Percentiles rank a stretch among this genome's conserved stretches.
These are phyloP conservation scores for Grosmannia clavigera DNA, from an alignment of 2,329 filamentous ascomycete species.

Conservation along the genomic window DNA sequence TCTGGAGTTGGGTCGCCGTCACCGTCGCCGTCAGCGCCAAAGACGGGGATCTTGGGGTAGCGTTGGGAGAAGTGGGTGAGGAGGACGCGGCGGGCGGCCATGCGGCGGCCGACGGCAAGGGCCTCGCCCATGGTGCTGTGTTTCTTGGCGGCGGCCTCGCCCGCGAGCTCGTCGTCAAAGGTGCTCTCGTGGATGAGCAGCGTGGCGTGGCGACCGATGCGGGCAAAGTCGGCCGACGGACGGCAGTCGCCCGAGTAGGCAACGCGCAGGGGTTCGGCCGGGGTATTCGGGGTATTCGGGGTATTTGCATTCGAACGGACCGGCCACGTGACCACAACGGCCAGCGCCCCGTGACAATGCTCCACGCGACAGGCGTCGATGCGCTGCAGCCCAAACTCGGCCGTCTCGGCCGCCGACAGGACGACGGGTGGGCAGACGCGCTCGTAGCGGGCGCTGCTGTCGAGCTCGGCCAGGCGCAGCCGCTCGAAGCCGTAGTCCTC, in stretches of 20 bases:
- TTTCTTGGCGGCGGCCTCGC: conserved; percentile 75
- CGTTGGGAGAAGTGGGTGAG: conserved; percentile 93
- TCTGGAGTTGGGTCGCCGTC: not conserved
- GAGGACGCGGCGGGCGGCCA: conserved; percentile 69
- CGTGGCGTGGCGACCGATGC: conserved; percentile 61
- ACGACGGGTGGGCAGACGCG: conserved; percentile 16
- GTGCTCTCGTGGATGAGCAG: conserved; percentile 92
- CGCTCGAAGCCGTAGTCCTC: conserved; percentile 62
- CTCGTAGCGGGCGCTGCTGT: conserved; percentile 2
- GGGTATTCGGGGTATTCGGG: too few species aligned
- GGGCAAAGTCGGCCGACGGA: conserved; percentile 56
- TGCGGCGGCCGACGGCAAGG: conserved; percentile 59
- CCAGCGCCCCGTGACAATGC: conserved; percentile 73
- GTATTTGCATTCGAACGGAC: too few species aligned
- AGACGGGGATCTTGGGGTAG: conserved; percentile 62
- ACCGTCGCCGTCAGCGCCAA: conserved; percentile 18
- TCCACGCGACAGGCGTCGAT: conserved; percentile 57
- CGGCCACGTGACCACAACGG: conserved; percentile 50
- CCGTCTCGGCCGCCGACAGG: conserved; percentile 25
- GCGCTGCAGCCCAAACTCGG: conserved; percentile 42
- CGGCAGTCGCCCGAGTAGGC: conserved; percentile 93
- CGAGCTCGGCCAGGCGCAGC: conserved; percentile 22
- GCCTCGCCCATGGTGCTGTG: conserved; percentile 86
- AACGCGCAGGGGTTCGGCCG: conserved; percentile 49
- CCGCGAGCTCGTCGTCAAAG: conserved; percentile 72